These are phyloP conservation scores for Nothophoma quercina DNA, from an alignment of 2,329 filamentous ascomycete genomes.

Conservation along the genomic window DNA sequence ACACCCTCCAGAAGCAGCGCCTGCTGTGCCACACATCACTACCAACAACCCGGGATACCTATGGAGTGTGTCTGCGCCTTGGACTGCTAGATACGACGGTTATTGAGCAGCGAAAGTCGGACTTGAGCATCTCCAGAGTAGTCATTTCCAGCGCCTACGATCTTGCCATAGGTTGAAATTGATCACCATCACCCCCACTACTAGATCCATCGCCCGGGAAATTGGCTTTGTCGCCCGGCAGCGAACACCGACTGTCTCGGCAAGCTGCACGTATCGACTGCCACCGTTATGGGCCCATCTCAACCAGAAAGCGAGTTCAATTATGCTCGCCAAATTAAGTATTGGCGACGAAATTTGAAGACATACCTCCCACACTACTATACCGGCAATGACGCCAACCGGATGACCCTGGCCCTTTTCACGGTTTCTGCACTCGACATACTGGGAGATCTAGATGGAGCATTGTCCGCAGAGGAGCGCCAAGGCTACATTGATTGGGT, in stretches of 20 bases:
- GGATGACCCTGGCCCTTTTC: conserved; percentile 90
- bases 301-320: conserved; percentile 34
- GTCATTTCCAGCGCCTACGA: conserved; percentile 7
- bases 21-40: conserved; percentile 11
- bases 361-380: conserved; percentile 82
- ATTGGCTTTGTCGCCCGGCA: conserved; percentile 11
- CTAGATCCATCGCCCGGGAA: conserved; percentile 15
- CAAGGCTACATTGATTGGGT: conserved; percentile 75
- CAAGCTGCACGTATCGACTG: conserved; percentile 5
- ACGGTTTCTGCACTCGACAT: conserved; percentile 85
- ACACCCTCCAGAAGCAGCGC: not conserved
- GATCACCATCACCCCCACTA: conserved; percentile 17
- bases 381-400: conserved; percentile 87
- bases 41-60: not conserved
- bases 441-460: conserved; percentile 68
- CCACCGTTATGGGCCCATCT: conserved; percentile 14
- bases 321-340: conserved; percentile 73
- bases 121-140: conserved; percentile 2
- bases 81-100: not conserved
- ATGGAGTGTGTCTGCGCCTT: conserved; percentile 10
- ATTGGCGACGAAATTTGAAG: conserved; percentile 90
- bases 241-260: conserved; percentile 10
- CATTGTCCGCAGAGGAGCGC: conserved; percentile 63
- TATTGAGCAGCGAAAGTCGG: not conserved
- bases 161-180: conserved; percentile 10